A percentile compares a stretch with the other conserved stretches of the same genome.
These are phyloP conservation scores for Glaciozyma martinii DNA, from an alignment of 768 basidiomycete species.

Conservation along the genomic window DNA sequence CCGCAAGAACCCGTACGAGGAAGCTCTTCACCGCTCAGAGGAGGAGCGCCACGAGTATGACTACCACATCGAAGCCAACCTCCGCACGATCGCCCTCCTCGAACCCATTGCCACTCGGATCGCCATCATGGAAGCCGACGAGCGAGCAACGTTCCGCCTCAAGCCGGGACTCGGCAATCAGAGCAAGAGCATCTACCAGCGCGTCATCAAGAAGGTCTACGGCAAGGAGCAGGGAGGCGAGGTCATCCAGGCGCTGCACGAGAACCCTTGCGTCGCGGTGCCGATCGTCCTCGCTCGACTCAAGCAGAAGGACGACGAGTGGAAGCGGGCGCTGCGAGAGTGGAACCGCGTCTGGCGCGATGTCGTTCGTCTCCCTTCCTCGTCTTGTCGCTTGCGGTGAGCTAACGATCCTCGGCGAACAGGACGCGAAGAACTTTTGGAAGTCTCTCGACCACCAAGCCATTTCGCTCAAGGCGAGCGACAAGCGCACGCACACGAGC, in stretches of 20 bases:
- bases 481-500: slow-evolving; percentile 83
- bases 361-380: slow-evolving; percentile 41
- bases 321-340: slow-evolving; percentile 85
- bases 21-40: slow-evolving; percentile 90
- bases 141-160: slow-evolving; percentile 68
- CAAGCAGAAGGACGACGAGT: slow-evolving; percentile 92
- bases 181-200: slow-evolving; percentile 77
- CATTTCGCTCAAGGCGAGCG: slow-evolving; percentile 84
- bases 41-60: slow-evolving; percentile 98
- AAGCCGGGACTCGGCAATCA: slow-evolving; percentile 82
- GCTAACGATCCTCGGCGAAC: not conserved
- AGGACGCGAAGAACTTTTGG: slow-evolving; percentile 92
- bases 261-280: slow-evolving; percentile 78
- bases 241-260: slow-evolving; percentile 77
- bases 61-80: slow-evolving; percentile 82
- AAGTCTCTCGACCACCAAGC: slow-evolving; percentile 95
- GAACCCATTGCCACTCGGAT: slow-evolving; percentile 79
- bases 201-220: slow-evolving; percentile 89
- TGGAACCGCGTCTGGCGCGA: slow-evolving; percentile 97
- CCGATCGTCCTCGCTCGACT: slow-evolving; percentile 83
- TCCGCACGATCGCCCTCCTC: slow-evolving; percentile 79
- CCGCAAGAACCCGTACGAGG: slow-evolving; percentile 95
- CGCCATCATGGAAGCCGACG: slow-evolving; percentile 79
- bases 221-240: slow-evolving; percentile 67
- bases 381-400: not conserved